A percentile compares a stretch with the other conserved stretches of the same genome.
Evolutionary conservation across 176 grass and related monocot species (phyloP).

Genomic region (Phragmites australis): DNA sequence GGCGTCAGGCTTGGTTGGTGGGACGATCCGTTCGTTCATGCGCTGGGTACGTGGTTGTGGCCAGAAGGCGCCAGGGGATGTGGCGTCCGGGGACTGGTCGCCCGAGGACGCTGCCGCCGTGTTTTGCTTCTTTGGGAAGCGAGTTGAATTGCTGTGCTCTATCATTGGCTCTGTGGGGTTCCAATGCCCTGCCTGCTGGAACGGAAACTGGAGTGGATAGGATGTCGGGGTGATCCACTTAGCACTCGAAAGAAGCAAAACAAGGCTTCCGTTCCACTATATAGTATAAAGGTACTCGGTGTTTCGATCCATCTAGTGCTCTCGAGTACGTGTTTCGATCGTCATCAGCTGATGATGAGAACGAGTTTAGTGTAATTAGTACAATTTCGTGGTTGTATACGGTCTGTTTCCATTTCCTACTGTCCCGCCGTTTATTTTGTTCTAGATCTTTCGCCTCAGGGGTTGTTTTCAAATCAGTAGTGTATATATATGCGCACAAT

Average conservation of each 20-base stretch:
- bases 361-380: too few relatives aligned
- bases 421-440: neutral
- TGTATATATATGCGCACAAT: neutral
- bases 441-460: neutral
- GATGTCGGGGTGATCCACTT: neutral
- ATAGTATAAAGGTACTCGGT: too few relatives aligned
- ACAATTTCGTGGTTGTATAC: too few relatives aligned
- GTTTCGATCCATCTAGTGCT: neutral
- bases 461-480: neutral
- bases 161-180: neutral
- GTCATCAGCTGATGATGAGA: neutral
- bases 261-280: too few relatives aligned
- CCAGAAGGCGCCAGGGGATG: neutral
- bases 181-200: neutral
- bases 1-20: too few relatives aligned
- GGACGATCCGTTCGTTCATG: neutral
- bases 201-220: neutral
- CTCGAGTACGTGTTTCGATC: neutral
- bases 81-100: neutral
- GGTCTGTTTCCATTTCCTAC: neutral
- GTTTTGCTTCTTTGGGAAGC: neutral
- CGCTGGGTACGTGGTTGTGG: constrained; percentile 28
- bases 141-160: neutral
- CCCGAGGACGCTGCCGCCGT: neutral
- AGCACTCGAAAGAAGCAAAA: too few relatives aligned